Evolutionary conservation across 2,329 filamentous ascomycete species (phyloP).

Genomic region (Tolypocladium ophioglossoides): DNA sequence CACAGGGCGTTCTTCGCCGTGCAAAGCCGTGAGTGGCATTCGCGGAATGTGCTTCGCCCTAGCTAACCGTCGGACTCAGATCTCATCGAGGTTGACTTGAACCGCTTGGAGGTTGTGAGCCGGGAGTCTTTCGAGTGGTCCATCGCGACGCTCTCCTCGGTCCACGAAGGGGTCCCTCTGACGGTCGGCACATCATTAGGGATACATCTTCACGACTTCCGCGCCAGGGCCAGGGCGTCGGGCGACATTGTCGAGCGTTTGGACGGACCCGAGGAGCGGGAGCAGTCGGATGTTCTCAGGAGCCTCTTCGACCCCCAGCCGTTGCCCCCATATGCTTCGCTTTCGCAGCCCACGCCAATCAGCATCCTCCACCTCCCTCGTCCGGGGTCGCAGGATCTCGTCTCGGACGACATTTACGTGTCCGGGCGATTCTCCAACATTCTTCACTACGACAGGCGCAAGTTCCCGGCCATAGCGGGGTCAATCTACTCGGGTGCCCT

Average conservation of each 20-base stretch:
- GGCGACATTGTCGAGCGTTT: conserved; percentile 26
- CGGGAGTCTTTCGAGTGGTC: conserved; percentile 67
- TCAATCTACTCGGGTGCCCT: conserved; percentile 78
- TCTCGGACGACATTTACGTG: conserved; percentile 75
- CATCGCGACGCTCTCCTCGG: conserved; percentile 71
- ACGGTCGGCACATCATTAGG: conserved; percentile 77
- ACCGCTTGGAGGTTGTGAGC: conserved; percentile 58
- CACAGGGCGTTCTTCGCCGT: conserved; percentile 72
- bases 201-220: conserved; percentile 72
- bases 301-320: conserved; percentile 41
- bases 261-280: conserved; percentile 12
- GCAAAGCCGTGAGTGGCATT: conserved; percentile 46
- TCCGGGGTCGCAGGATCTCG: conserved; percentile 37
- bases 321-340: conserved; percentile 52
- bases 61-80: conserved; percentile 18
- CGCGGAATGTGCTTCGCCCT: background rate
- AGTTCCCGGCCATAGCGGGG: conserved; percentile 65
- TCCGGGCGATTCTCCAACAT: conserved; percentile 84
- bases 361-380: conserved; percentile 69
- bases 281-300: conserved; percentile 19
- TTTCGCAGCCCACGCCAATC: conserved; percentile 72
- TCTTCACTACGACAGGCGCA: conserved; percentile 78
- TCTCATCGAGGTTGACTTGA: conserved; percentile 73
- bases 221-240: conserved; percentile 28
- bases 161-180: conserved; percentile 55